Evolutionary conservation across 257 asterid genomes (phyloP).

Genomic region (Solanum rostratum): DNA sequence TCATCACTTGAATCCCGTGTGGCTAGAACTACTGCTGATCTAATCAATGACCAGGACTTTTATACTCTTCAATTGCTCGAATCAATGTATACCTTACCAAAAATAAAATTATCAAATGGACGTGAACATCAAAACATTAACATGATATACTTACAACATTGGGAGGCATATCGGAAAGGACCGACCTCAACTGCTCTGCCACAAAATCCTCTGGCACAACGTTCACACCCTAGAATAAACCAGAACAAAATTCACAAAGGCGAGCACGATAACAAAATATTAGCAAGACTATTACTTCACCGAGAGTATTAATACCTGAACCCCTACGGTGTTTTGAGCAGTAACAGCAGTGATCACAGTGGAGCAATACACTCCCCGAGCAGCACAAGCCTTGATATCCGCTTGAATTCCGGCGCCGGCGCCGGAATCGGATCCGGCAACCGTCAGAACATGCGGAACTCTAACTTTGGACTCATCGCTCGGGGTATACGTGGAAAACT

Average conservation of each 20-base stretch:
- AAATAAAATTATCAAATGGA: not conserved
- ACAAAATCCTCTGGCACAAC: slow-evolving; percentile 53
- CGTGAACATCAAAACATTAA: not conserved
- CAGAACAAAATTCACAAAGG: not conserved
- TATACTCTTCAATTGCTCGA: not conserved
- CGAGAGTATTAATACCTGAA: slow-evolving; percentile 41
- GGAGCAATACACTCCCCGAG: slow-evolving; percentile 82
- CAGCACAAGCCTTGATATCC: slow-evolving; percentile 83
- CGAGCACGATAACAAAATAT: no score
- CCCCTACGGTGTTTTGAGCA: slow-evolving; percentile 89
- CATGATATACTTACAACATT: slow-evolving; percentile 60
- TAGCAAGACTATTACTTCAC: not conserved
- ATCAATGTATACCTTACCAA: not conserved
- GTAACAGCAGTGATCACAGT: slow-evolving; percentile 89
- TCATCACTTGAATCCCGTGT: not conserved
- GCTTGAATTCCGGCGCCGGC: slow-evolving; percentile 98
- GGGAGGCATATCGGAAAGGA: slow-evolving; percentile 82
- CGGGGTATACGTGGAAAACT: not conserved
- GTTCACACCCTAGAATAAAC: slow-evolving; percentile 54
- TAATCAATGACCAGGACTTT: not conserved
- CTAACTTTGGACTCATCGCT: slow-evolving; percentile 13
- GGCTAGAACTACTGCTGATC: not conserved
- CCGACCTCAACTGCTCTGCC: slow-evolving; percentile 68
- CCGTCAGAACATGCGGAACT: slow-evolving; percentile 77
- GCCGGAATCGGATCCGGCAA: slow-evolving; percentile 97